Conservation (phyloP, 306 rosid genomes). For the Prunus davidiana region DNA sequence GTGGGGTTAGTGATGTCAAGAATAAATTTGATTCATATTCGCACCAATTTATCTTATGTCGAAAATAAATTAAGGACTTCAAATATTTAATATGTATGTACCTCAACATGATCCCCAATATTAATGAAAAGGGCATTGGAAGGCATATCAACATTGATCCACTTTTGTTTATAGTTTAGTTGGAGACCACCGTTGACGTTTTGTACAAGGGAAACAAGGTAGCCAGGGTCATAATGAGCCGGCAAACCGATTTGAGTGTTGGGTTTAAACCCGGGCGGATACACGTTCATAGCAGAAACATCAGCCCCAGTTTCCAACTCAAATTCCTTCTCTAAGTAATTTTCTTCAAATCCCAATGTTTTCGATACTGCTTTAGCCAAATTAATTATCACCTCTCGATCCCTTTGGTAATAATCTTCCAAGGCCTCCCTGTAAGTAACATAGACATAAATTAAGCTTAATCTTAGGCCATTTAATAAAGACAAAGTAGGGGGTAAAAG, state of each 20-base stretch:
- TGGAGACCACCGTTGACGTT: conserved; percentile 51
- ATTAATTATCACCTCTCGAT: conserved; percentile 19
- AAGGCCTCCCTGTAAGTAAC: conserved; percentile 20
- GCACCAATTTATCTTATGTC: background rate
- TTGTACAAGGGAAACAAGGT: conserved; percentile 34
- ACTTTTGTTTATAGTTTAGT: conserved; percentile 32
- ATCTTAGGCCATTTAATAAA: no score
- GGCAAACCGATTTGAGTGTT: conserved; percentile 25
- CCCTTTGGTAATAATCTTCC: conserved; percentile 25
- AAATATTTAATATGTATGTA: background rate
- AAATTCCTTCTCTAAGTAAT: conserved; percentile 37
- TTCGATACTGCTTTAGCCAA: conserved; percentile 37
- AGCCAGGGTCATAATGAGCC: conserved; percentile 45
- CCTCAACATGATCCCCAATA: conserved; percentile 53
- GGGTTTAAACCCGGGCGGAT: conserved; percentile 30
- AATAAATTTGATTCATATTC: background rate
- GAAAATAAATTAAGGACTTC: background rate
- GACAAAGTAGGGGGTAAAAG: no score
- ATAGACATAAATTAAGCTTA: no score
- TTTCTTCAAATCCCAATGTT: conserved; percentile 38
- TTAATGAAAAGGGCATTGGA: conserved; percentile 39
- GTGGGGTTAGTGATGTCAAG: background rate
- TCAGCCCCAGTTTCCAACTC: conserved; percentile 37
- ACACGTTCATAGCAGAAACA: conserved; percentile 42
- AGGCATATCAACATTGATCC: conserved; percentile 44